Conservation (phyloP, 1,139 yeast species). For the Petasospora rhodanensis region DNA sequence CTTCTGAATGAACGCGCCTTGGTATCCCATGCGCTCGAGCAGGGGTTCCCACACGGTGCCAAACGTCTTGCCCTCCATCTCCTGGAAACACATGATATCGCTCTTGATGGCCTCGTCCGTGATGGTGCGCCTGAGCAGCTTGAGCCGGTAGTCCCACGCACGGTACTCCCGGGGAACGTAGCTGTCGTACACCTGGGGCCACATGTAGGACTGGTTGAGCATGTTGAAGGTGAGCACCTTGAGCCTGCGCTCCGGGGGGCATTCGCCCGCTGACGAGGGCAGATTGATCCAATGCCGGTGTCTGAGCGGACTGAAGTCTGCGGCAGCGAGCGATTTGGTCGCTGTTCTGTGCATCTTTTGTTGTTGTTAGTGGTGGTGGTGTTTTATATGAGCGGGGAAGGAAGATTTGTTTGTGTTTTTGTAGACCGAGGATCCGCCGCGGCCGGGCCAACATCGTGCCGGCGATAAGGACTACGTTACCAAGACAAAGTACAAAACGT, state of each 20-base stretch:
- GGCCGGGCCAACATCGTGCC: too few relatives aligned
- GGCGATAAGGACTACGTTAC: too few relatives aligned
- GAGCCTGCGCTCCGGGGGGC: conserved; percentile 18
- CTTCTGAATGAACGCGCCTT: conserved; percentile 44
- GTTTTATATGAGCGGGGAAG: too few relatives aligned
- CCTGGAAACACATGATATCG: conserved; percentile 60
- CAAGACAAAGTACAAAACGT: background rate
- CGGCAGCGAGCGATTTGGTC: too few relatives aligned
- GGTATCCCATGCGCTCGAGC: conserved; percentile 31
- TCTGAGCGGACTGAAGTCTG: conserved; percentile 7
- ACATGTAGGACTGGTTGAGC: conserved; percentile 51
- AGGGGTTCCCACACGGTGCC: conserved; percentile 38
- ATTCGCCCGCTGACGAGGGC: too few relatives aligned
- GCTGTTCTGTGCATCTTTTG: conserved; percentile 1
- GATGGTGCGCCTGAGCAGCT: conserved; percentile 36
- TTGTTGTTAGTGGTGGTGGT: too few relatives aligned
- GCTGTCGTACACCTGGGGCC: conserved; percentile 48
- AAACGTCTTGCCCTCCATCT: conserved; percentile 49
- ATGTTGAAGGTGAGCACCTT: conserved; percentile 47
- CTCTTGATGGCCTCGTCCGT: conserved; percentile 38
- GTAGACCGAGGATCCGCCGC: too few relatives aligned
- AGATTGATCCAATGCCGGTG: conserved; percentile 15
- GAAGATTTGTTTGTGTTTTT: too few relatives aligned
- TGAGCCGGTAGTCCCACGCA: conserved; percentile 46
- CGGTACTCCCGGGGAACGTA: conserved; percentile 42